A percentile compares a stretch with the other conserved stretches of the same genome.
Conservation (phyloP, 805 yeast genomes). For the Grigorovia transvaalensis region DNA sequence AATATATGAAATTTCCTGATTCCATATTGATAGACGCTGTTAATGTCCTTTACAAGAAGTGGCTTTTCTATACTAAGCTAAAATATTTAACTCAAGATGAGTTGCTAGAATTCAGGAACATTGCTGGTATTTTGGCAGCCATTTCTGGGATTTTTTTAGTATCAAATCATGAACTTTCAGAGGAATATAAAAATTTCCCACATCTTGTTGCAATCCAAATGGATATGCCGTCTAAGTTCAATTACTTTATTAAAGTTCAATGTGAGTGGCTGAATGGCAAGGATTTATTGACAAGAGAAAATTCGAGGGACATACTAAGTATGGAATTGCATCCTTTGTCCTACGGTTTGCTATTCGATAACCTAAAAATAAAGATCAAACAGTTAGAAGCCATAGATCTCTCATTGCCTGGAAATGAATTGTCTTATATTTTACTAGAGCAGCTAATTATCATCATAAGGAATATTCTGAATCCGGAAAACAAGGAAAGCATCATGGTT, state of each 20-base stretch:
- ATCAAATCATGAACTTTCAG: conserved; percentile 13
- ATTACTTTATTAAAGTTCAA: conserved; percentile 40
- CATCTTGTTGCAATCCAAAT: conserved; percentile 14
- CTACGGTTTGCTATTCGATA: conserved; percentile 36
- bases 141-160: conserved; percentile 51
- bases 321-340: conserved; percentile 50
- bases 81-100: conserved; percentile 26
- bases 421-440: conserved; percentile 32
- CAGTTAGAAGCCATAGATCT: conserved; percentile 15
- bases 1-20: conserved; percentile 15
- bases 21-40: conserved; percentile 22
- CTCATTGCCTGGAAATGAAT: conserved; percentile 9
- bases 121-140: conserved; percentile 62
- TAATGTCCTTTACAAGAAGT: conserved; percentile 29
- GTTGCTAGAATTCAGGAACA: conserved; percentile 45
- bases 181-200: conserved; percentile 5
- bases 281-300: conserved; percentile 49
- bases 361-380: conserved; percentile 31
- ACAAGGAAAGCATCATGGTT: conserved; percentile 18
- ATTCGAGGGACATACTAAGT: conserved; percentile 57
- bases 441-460: conserved; percentile 38
- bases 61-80: conserved; percentile 13
- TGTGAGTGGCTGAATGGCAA: conserved; percentile 36
- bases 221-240: conserved; percentile 29
- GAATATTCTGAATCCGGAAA: conserved; percentile 23